A percentile compares a stretch with the other conserved stretches of the same genome.
Conservation (phyloP, 495 filamentous ascomycete genomes). For the Penicillium psychrofluorescens region DNA sequence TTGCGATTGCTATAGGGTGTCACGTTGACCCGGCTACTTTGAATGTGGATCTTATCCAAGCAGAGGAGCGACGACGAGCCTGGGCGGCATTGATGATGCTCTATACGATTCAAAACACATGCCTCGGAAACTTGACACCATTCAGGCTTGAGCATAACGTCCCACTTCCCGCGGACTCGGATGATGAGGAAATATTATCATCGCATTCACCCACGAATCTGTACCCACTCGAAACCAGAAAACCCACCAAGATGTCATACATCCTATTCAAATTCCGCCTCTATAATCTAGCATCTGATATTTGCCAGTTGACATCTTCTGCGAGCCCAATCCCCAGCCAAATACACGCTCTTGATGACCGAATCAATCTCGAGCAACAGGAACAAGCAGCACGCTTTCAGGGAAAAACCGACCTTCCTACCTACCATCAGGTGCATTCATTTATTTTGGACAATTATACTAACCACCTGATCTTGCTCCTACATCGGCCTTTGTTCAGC, state of each 20-base stretch:
- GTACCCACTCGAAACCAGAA: neutral
- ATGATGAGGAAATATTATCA: neutral
- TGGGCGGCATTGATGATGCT: conserved; percentile 10
- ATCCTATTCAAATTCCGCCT: conserved; percentile 9
- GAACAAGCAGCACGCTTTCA: neutral
- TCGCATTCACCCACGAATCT: neutral
- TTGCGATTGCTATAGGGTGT: conserved; percentile 7
- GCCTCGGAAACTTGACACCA: conserved; percentile 1
- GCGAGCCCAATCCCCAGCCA: neutral
- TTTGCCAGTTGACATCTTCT: neutral
- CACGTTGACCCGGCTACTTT: conserved; percentile 6
- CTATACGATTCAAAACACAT: conserved; percentile 6
- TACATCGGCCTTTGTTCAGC: neutral
- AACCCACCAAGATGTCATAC: conserved; percentile 5
- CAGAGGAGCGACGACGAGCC: conserved; percentile 4
- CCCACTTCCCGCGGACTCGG: neutral
- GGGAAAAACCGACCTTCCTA: neutral
- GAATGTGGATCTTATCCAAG: conserved; percentile 1
- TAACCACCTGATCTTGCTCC: conserved; percentile 1
- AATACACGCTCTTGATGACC: neutral
- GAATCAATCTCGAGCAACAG: neutral
- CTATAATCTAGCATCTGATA: conserved; percentile 3
- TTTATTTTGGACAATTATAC: conserved; percentile 7
- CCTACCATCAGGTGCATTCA: conserved; percentile 4
- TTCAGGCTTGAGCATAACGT: neutral